Percentiles rank a stretch among this genome's conserved stretches.
phyloP scores from a whole-genome alignment of 805 yeast genomes.

The Kodamaea neixiangensis region DNA sequence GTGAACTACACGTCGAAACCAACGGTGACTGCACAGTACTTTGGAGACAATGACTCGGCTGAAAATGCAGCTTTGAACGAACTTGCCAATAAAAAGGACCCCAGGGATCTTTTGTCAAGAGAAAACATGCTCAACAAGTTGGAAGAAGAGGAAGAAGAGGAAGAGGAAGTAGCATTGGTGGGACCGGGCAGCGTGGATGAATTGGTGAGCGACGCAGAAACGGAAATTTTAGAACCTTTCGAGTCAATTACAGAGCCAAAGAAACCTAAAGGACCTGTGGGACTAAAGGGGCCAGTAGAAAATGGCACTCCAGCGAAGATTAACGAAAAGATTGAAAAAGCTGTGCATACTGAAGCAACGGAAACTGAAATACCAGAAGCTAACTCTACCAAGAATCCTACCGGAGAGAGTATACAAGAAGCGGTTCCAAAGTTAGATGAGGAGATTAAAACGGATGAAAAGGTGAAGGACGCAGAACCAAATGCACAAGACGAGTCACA shows the following conservation, averaged over 20 bases:
- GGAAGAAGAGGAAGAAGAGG: neutral
- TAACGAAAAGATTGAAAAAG: neutral
- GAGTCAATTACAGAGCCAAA: neutral
- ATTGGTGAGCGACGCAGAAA: constrained; percentile 29
- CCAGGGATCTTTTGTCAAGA: constrained; percentile 2
- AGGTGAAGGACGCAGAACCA: constrained; percentile 2
- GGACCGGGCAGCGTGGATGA: constrained; percentile 11
- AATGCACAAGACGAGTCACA: neutral
- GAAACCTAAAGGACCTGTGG: neutral
- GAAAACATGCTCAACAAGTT: neutral
- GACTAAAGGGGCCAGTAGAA: constrained; percentile 1
- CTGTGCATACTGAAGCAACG: neutral
- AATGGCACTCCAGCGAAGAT: neutral
- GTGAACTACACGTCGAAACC: constrained; percentile 12
- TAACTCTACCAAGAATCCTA: neutral
- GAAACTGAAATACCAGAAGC: neutral
- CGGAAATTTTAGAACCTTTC: constrained; percentile 23
- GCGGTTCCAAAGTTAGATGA: neutral
- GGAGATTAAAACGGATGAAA: constrained; percentile 3
- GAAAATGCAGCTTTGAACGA: constrained; percentile 2
- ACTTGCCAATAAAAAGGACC: neutral
- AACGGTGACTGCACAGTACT: constrained; percentile 13
- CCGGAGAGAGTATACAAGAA: neutral
- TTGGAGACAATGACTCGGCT: constrained; percentile 8
- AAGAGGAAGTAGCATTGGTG: neutral